Base-by-base conservation (phyloP, 176 grass and related monocot species). In the Phragmites australis region DNA sequence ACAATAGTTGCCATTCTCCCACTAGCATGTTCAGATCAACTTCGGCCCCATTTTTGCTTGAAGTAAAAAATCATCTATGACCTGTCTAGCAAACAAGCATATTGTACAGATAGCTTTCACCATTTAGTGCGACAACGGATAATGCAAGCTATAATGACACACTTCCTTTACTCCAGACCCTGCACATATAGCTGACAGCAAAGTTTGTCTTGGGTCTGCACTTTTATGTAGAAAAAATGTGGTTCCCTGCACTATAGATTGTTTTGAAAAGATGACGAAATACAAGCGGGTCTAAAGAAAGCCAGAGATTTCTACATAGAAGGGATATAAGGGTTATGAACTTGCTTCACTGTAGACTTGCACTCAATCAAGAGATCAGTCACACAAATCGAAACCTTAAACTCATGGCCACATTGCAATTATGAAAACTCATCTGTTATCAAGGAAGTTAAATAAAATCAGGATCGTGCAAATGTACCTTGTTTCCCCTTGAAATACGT, bases 401-500 rank as follows among this genome's bases (percentile, higher is more conserved):
- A 75, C 69, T 43, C 44, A 62, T 70, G 37, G 9, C 45, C 13
- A 64, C 41, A 74, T 21, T 85, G 17, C 23, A 78, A 42, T 5
- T 52, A 27, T 53, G 23, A 64, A 10, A 14, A 51, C 2, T 40
- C 16, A 10, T 9, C 5, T 31, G 27, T 14, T 34, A 16, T 15
- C 16, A 39, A 68, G 62, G 52, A 11, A 68, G 74, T 77, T 77
- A 41, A 68, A 60, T 65, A 73, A 64, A 34, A 77, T 37, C 15
- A 22, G 70, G 6, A 81, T 48, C 27, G 48, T 61, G 6, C 56
- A 81, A 67, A 39, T 31, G 25, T 90, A 98, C 95, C 95, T 98
- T 98, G 81, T 93, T 98, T 80, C 95, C 95, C 89, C 88, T 94
- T 77, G 92, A 98, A 85, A 98, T 93, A 44, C 90, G 92, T 85